Evolutionary conservation across 2,329 filamentous ascomycete species (phyloP), one percentile per base, ranked within the genome.

Genomic region (Stromatinia cepivora): DNA sequence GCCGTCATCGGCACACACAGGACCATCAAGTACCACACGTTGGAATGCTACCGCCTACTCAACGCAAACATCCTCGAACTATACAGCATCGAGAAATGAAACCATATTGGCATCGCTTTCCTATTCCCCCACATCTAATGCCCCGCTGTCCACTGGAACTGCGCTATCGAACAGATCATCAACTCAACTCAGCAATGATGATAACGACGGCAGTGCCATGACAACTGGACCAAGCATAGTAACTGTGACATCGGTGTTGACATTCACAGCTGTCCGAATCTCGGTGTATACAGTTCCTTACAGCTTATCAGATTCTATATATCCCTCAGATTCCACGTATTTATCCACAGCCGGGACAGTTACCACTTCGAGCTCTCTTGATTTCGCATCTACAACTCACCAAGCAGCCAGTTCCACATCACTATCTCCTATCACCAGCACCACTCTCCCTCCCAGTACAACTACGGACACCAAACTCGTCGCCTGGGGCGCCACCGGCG

Each of bases 241-340:
- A 15, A 34, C 28, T 8, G 20, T 36, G 45, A 58, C 28, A 50
- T 58, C 52, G 7, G 48, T 46, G 48, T 50, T 22, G 22, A 58
- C 52, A n/a, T 58, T 66, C 22, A 66, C 64, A 25, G 42, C 64
- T 5, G 53, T 58, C 28, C 17, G 28, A 50, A 58, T 58, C 42
- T 58, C 64, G 2, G 28, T 46, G 22, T 58, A 46, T 6, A 58
- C 31, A 20, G 15, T 39, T 8, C n/a, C 46, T 28, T 25, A 52
- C n/a, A 52, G 8, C 22, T 22, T 36, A 28, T 63, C 46, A 8
- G 22, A 39, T 3, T 25, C 46, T 28, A 13, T 1, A 2, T 4
- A 4, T 2, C 2, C 1, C 61, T 39, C 31, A 13, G 31, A 11
- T 28, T 28, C 46, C 34, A 25, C n/a, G 28, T 2, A 22, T 20